Evolutionary conservation across 805 yeast species (phyloP), one percentile per base, ranked within the genome.

Genomic region (Phaffomyces antillensis): DNA sequence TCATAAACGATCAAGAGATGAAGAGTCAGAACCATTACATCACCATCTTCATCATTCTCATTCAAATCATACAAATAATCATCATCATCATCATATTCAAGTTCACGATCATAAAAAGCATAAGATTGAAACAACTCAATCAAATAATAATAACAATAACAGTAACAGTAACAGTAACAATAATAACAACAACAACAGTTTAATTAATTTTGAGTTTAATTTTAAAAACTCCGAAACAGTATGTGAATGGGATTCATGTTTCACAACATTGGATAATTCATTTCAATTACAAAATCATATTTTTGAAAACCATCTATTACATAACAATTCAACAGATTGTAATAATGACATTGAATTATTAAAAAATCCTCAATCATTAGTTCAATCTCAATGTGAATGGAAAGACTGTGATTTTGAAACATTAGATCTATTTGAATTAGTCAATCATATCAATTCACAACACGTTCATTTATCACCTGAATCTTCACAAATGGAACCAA

Each of bases 221-320:
- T 56, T 58, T 48, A 62, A 62, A 40, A 59, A 65, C 26, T 71
- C 69, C 46, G 71, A 68, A 57, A 39, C 78, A 54, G 37, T 63
- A 37, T 86, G 95, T 61, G 75, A 78, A 58, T 86, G 95, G 95
- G 79, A 77, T 40, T 69, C 75, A 45, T 86, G 95, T 59, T 60
- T 61, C 11, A 67, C 69, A 38, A 56, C 54, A 25, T 66, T 75
- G 37, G 62, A 66, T 28, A 67, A 66, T 30, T 50, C 70, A 8
- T 48, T 64, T 4, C 68, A 68, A 23, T 53, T 78, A 31, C 77
- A 76, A 46, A 66, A 69, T 37, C 89, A 83, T 58, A 53, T 82
- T 20, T 64, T 71, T 34, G 71, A 70, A 41, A 75, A 70, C 36
- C 81, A 77, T 56, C 55, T 76, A 8, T 53, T 65, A 15, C 55